phyloP scores from a whole-genome alignment of 306 rosid genomes.

The Erythrophleum fordii region DNA sequence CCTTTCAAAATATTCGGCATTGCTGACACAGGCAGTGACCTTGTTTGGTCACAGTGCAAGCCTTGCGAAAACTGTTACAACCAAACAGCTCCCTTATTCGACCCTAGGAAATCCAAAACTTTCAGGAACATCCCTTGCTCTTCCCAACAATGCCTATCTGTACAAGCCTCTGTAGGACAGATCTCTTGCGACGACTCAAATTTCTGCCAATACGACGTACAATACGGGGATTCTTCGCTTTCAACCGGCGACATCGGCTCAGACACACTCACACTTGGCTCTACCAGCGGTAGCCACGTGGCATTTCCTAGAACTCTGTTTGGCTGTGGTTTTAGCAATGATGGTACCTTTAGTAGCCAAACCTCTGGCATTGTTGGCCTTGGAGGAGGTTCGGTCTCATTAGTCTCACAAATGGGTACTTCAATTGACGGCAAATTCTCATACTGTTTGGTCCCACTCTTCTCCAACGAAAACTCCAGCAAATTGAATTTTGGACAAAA shows the following conservation, averaged over 20 bases:
- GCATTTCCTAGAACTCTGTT: conserved; percentile 39
- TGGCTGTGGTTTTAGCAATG: conserved; percentile 54
- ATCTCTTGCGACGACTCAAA: not conserved
- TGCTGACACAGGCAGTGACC: not conserved
- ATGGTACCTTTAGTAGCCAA: not conserved
- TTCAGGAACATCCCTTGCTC: not conserved
- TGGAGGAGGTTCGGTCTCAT: conserved; percentile 46
- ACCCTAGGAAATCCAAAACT: not conserved
- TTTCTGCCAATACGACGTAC: not conserved
- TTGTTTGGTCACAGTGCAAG: not conserved
- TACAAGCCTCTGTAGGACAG: not conserved
- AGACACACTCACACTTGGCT: conserved; percentile 55
- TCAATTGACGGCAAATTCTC: conserved; percentile 51
- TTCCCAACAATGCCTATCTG: not conserved
- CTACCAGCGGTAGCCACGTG: not conserved
- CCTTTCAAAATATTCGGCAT: not conserved
- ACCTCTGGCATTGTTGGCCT: conserved; percentile 66
- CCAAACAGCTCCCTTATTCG: not conserved
- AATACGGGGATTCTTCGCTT: not conserved
- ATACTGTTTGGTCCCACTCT: conserved; percentile 50
- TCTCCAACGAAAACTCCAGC: not conserved
- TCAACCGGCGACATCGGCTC: not conserved
- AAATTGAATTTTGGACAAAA: not conserved
- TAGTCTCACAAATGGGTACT: conserved; percentile 44
- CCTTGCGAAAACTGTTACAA: not conserved